A percentile compares a stretch with the other conserved stretches of the same genome.
Evolutionary conservation across 139 green algal genomes (phyloP).

Genomic region (Chlorella sp.): DNA sequence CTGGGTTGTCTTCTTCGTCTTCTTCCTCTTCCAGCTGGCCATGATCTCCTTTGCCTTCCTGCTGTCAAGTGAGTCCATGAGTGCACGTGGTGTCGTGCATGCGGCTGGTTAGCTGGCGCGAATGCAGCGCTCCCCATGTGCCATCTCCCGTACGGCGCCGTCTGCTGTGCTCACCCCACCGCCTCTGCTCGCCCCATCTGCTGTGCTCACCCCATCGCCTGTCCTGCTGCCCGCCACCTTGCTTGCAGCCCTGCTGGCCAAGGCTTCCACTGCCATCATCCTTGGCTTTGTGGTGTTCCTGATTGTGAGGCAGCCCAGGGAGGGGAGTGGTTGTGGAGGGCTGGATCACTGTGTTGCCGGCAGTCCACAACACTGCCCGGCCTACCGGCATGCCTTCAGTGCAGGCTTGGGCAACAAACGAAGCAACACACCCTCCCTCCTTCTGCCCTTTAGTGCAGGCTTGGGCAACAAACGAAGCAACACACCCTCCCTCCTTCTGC

Average conservation of each 20-base stretch:
- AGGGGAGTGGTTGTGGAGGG: too few relatives aligned
- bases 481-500: too few relatives aligned
- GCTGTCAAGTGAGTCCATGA: constrained; percentile 45
- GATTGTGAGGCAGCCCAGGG: too few relatives aligned
- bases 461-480: too few relatives aligned
- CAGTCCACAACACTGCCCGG: too few relatives aligned
- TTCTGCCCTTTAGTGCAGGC: too few relatives aligned
- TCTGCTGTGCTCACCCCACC: neutral
- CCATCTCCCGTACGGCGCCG: too few relatives aligned
- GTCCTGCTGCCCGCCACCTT: neutral
- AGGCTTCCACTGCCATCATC: constrained; percentile 62
- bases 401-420: too few relatives aligned
- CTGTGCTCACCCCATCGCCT: neutral
- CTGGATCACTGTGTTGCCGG: too few relatives aligned
- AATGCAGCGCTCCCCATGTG: neutral
- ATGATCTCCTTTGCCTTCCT: constrained; percentile 81
- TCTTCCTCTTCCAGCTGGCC: constrained; percentile 91
- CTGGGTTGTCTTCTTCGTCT: constrained; percentile 77
- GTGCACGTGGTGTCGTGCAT: too few relatives aligned
- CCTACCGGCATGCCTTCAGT: too few relatives aligned
- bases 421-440: too few relatives aligned
- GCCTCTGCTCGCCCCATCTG: neutral
- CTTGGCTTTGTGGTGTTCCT: constrained; percentile 92
- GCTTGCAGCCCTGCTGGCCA: constrained; percentile 63
- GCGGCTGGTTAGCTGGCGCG: neutral